These are phyloP conservation scores for Nitzschia sp. DNA, from an alignment of 108 stramenopile genomes.

Conservation along the genomic window DNA sequence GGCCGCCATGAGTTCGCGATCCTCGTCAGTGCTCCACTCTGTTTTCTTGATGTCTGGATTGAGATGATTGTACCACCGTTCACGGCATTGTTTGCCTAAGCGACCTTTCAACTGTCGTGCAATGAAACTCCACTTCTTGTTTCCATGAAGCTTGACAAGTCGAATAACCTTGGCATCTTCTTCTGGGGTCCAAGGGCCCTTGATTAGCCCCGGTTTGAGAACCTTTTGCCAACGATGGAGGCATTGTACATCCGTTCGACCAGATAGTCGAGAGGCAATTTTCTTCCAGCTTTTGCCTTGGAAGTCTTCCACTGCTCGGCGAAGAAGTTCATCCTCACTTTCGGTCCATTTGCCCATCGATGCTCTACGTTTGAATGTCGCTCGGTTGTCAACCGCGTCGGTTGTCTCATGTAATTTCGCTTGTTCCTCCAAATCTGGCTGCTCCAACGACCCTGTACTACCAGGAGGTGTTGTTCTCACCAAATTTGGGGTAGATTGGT, in stretches of 20 bases:
- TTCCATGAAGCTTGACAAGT: slow-evolving; percentile 75
- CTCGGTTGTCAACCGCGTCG: slow-evolving; percentile 14
- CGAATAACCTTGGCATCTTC: slow-evolving; percentile 85
- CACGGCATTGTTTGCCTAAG: slow-evolving; percentile 97
- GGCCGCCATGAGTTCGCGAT: slow-evolving; percentile 69
- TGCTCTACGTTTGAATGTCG: slow-evolving; percentile 70
- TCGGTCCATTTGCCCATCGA: slow-evolving; percentile 88
- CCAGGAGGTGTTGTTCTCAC: slow-evolving; percentile 1
- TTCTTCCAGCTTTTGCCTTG: slow-evolving; percentile 96
- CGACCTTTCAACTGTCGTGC: slow-evolving; percentile 90
- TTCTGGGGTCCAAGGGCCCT: slow-evolving; percentile 96
- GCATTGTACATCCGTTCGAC: slow-evolving; percentile 93
- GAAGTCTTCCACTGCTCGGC: slow-evolving; percentile 80
- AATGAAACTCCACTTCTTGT: slow-evolving; percentile 91
- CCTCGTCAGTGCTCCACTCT: slow-evolving; percentile 92
- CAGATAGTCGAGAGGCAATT: slow-evolving; percentile 75
- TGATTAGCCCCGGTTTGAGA: slow-evolving; percentile 93
- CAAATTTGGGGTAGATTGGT: slow-evolving; percentile 25
- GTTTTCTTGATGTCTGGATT: slow-evolving; percentile 94
- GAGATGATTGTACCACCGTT: slow-evolving; percentile 98
- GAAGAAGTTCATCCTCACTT: slow-evolving; percentile 73
- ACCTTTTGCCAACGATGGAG: slow-evolving; percentile 99
- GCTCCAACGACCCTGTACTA: slow-evolving; percentile 13
- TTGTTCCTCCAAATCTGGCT: slow-evolving; percentile 17
- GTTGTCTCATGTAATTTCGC: slow-evolving; percentile 5